Evolutionary conservation across 73 alveolate species (phyloP).

Genomic region (Stentor coeruleus): DNA sequence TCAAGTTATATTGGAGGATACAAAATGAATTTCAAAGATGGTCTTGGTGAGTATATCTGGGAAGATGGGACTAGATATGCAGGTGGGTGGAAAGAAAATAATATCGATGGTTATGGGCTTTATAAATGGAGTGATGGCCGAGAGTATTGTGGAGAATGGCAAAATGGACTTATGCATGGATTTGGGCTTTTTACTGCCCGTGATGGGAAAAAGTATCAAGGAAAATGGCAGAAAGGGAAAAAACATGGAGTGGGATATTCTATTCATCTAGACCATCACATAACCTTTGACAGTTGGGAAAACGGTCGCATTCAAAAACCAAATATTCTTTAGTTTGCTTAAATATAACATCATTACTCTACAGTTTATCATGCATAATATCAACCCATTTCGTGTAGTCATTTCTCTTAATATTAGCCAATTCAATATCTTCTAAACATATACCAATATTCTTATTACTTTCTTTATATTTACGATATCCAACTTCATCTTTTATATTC

Average conservation of each 20-base stretch:
- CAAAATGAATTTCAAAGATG: not conserved
- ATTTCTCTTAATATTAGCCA: too few relatives aligned
- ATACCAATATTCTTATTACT: too few relatives aligned
- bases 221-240: constrained; percentile 15
- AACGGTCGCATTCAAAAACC: not conserved
- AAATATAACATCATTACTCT: too few relatives aligned
- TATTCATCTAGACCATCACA: not conserved
- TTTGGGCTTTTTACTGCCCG: not conserved
- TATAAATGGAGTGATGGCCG: constrained; percentile 11
- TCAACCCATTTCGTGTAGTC: too few relatives aligned
- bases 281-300: not conserved
- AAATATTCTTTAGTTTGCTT: too few relatives aligned
- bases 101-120: constrained; percentile 8
- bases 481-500: too few relatives aligned
- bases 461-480: too few relatives aligned
- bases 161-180: constrained; percentile 24
- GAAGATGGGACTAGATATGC: constrained; percentile 14
- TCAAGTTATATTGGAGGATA: constrained; percentile 10
- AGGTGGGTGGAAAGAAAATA: constrained; percentile 22
- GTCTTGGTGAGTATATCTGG: constrained; percentile 8
- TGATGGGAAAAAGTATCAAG: not conserved
- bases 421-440: too few relatives aligned
- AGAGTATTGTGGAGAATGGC: constrained; percentile 20
- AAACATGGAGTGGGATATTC: not conserved
- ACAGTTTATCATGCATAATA: too few relatives aligned